Conservation (phyloP, 78 protist genomes). For the Guillardia theta region DNA sequence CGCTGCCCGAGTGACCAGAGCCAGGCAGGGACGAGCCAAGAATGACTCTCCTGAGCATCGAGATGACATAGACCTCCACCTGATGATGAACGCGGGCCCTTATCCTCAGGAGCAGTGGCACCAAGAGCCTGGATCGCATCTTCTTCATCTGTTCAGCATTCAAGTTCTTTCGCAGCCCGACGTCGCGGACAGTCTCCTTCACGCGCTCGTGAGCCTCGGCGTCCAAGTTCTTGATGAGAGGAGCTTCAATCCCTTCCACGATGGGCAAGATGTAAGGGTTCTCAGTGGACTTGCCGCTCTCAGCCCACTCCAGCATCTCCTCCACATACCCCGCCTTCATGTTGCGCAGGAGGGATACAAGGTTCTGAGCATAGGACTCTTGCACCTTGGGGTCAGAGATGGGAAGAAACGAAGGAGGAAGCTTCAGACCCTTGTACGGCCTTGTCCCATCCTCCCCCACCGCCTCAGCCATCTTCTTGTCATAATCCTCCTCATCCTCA, state of each 20-base stretch:
- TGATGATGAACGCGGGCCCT: constrained; percentile 30
- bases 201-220: background rate
- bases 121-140: background rate
- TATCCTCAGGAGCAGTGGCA: constrained; percentile 17
- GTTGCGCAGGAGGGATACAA: background rate
- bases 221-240: background rate
- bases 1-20: background rate
- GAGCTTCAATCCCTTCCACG: constrained; percentile 8
- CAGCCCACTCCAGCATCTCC: constrained; percentile 10
- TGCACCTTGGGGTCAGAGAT: background rate
- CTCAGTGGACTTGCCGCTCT: background rate
- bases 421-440: background rate
- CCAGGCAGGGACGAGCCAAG: background rate
- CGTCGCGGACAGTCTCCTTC: background rate
- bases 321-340: background rate
- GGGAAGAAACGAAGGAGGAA: background rate
- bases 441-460: background rate
- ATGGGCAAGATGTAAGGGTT: background rate
- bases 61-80: background rate
- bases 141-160: background rate
- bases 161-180: background rate
- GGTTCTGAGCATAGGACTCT: background rate
- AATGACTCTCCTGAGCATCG: background rate
- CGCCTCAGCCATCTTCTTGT: background rate
- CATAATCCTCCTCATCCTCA: background rate